Percentiles rank a stretch among this genome's conserved stretches.
phyloP scores from a whole-genome alignment of 345 rosid species.

The Diplotaxis tenuifolia region DNA sequence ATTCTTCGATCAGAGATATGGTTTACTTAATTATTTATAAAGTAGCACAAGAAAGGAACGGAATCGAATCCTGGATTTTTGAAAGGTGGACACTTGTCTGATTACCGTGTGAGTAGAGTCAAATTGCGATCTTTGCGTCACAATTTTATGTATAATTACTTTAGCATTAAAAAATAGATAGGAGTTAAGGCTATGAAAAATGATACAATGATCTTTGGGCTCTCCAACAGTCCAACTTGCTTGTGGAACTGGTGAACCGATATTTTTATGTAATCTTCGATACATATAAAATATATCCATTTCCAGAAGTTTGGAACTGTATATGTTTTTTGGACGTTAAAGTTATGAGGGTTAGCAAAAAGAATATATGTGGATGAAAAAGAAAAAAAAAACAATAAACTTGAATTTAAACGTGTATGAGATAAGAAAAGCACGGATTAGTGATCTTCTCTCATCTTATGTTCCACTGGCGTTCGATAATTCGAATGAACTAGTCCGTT shows the following conservation, averaged over 20 bases:
- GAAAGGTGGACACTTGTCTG: slow-evolving; percentile 16
- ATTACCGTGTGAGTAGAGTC: slow-evolving; percentile 11
- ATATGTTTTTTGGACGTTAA: background rate
- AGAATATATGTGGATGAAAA: background rate
- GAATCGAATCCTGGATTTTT: slow-evolving; percentile 23
- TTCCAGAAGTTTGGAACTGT: background rate
- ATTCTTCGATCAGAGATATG: slow-evolving; percentile 25
- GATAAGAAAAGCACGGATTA: background rate
- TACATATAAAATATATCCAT: background rate
- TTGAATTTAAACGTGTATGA: background rate
- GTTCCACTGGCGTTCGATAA: background rate
- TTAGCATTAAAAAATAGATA: background rate
- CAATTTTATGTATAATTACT: background rate
- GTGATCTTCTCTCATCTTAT: background rate
- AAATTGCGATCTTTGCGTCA: slow-evolving; percentile 1
- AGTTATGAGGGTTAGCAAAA: background rate
- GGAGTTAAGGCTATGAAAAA: background rate
- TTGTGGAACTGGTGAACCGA: background rate
- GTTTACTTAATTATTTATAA: background rate
- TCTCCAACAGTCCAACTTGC: background rate
- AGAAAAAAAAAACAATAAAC: background rate
- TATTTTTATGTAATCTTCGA: background rate
- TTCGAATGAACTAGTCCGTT: too few species aligned
- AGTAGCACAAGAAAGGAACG: background rate
- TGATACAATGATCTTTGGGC: background rate